Evolutionary conservation across 768 basidiomycete genomes (phyloP), one percentile per base, ranked within the genome.

Genomic region (Podaxis mareebaensis): DNA sequence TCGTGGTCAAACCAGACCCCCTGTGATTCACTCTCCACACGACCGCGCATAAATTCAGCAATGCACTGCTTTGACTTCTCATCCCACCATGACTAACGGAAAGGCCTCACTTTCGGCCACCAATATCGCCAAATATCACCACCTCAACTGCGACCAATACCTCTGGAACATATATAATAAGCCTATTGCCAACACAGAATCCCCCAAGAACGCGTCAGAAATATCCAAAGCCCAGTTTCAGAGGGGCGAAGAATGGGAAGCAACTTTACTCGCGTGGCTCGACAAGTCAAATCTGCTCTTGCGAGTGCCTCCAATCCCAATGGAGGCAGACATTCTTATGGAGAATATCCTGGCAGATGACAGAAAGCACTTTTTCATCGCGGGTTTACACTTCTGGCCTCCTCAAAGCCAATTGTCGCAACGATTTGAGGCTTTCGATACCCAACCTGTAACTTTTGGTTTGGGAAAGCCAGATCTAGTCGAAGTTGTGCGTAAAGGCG

Each of bases 381-480:
- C 80, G 0, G 79, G 80, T 1, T 56, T 82, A 53, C 71, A 71
- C 3, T 82, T 83, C 66, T 73, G 71, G 67, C 80, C 83, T 0
- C 83, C 83, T 15, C 69, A 74, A 53, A 68, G 70, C 3, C 60
- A 70, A 11, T 67, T 83, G 56, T 65, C 67, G 11, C 64, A 68
- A 30, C 73, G 74, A n/a, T 83, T 78, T 61, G 59, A 63, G n/a
- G 64, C 71, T 59, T 67, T 66, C 8, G 76, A 73, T 4, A 68
- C 65, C 15, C 67, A 67, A 7, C 75, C 79, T 6, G 75, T 83
- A 7, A 69, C 64, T 3, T 83, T 84, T 69, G 77, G 81, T 13
- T 66, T 81, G 15, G 79, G 79, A 10, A 83, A 82, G 66, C 83
- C 82, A 1, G 83, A 85, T 66, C 69, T 85, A 1, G 64, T 85